Conservation (phyloP, 2,329 filamentous ascomycete genomes). For the Cladophialophora yegresii region DNA sequence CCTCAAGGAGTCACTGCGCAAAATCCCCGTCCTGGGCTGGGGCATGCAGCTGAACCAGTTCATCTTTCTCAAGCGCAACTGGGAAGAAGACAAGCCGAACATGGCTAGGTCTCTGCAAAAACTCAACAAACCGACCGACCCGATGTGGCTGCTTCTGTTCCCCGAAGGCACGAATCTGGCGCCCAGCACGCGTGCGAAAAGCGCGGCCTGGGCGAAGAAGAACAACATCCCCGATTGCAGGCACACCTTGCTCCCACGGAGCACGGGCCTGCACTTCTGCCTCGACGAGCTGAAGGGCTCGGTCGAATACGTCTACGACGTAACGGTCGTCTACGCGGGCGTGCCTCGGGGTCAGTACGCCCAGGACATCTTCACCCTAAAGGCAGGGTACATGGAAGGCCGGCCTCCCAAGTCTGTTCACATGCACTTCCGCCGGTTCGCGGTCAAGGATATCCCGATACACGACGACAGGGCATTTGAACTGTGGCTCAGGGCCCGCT, state of each 20-base stretch:
- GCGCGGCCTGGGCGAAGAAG: slow-evolving; percentile 75
- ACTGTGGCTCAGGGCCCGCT: slow-evolving; percentile 73
- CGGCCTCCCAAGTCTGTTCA: slow-evolving; percentile 84
- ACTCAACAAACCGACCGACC: slow-evolving; percentile 63
- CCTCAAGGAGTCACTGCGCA: slow-evolving; percentile 81
- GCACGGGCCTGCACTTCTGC: slow-evolving; percentile 78
- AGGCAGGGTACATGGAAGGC: slow-evolving; percentile 78
- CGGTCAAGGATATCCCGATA: slow-evolving; percentile 71
- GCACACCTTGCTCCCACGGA: slow-evolving; percentile 74
- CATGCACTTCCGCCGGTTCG: slow-evolving; percentile 83
- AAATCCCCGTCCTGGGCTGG: slow-evolving; percentile 75
- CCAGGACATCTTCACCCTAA: slow-evolving; percentile 76
- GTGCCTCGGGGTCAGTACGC: slow-evolving; percentile 64
- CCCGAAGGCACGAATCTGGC: slow-evolving; percentile 85
- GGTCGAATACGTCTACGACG: slow-evolving; percentile 80
- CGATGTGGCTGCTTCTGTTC: slow-evolving; percentile 89
- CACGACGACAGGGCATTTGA: slow-evolving; percentile 70
- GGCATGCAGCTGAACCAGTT: slow-evolving; percentile 86
- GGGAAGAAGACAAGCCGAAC: slow-evolving; percentile 75
- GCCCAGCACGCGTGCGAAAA: slow-evolving; percentile 68
- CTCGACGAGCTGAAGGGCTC: slow-evolving; percentile 72
- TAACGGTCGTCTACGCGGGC: slow-evolving; percentile 42
- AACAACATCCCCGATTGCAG: slow-evolving; percentile 69
- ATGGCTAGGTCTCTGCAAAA: slow-evolving; percentile 72
- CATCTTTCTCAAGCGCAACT: slow-evolving; percentile 89